These are phyloP conservation scores for Claviceps pazoutovae DNA, from an alignment of 2,329 filamentous ascomycete genomes.

Conservation along the genomic window DNA sequence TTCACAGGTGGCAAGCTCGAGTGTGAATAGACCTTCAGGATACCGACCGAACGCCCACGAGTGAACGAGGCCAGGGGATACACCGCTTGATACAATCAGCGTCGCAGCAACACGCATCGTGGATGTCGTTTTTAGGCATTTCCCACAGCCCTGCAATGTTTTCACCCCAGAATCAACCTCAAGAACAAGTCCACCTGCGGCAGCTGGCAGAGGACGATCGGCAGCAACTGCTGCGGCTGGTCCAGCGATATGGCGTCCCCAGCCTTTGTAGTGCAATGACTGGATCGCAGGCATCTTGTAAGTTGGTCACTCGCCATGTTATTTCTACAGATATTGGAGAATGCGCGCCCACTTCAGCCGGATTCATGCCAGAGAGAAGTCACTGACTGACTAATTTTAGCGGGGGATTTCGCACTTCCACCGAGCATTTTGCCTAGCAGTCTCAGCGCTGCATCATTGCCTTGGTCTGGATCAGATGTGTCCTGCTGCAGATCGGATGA, in stretches of 20 bases:
- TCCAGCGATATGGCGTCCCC: constrained; percentile 24
- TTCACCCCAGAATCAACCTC: constrained; percentile 12
- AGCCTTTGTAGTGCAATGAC: constrained; percentile 24
- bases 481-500: constrained; percentile 25
- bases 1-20: not conserved
- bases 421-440: constrained; percentile 26
- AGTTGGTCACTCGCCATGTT: constrained; percentile 8
- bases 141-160: constrained; percentile 16
- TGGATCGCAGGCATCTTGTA: constrained; percentile 23
- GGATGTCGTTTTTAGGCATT: not conserved
- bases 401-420: constrained; percentile 26
- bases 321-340: not conserved
- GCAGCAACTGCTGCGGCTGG: constrained; percentile 21
- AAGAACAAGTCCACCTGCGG: constrained; percentile 22
- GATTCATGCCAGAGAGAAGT: not conserved
- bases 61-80: not conserved
- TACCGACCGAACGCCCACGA: not conserved
- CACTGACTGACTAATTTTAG: constrained; percentile 10
- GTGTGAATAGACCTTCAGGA: no score
- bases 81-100: not conserved
- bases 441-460: constrained; percentile 25
- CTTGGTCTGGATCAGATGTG: constrained; percentile 27
- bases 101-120: not conserved
- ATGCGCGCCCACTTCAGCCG: no score
- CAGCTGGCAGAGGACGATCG: constrained; percentile 26